Percentiles rank a stretch among this genome's conserved stretches.
Conservation (phyloP, 2,329 filamentous ascomycete species). For the Alternaria atra region DNA sequence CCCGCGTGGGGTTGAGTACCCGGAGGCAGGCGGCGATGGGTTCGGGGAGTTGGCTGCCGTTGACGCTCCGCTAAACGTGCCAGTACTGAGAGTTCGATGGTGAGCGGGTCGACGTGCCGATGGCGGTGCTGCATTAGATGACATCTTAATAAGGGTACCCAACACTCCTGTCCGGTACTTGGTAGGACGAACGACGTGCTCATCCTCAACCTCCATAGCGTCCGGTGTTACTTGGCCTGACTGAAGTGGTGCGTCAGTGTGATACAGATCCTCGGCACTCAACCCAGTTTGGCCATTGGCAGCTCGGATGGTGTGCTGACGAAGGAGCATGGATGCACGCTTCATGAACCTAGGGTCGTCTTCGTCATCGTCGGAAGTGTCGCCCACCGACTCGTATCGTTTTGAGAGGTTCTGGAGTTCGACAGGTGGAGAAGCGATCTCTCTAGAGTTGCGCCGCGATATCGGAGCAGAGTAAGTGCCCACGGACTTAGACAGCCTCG, state of each 20-base stretch:
- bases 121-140: slow-evolving; percentile 23
- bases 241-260: slow-evolving; percentile 37
- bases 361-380: slow-evolving; percentile 36
- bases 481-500: slow-evolving; percentile 46
- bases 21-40: slow-evolving; percentile 55
- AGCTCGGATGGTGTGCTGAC: slow-evolving; percentile 41
- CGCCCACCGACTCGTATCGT: slow-evolving; percentile 29
- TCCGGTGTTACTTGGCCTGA: slow-evolving; percentile 61
- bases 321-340: slow-evolving; percentile 54
- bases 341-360: slow-evolving; percentile 46
- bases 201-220: slow-evolving; percentile 62
- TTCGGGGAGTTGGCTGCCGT: slow-evolving; percentile 49
- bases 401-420: slow-evolving; percentile 28
- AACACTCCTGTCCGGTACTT: slow-evolving; percentile 79
- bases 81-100: slow-evolving; percentile 37
- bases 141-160: slow-evolving; percentile 70
- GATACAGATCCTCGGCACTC: slow-evolving; percentile 43
- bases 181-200: slow-evolving; percentile 72
- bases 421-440: slow-evolving; percentile 34
- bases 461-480: slow-evolving; percentile 48
- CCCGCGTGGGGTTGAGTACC: slow-evolving; percentile 52
- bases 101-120: slow-evolving; percentile 19
- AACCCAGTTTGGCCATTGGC: slow-evolving; percentile 20
- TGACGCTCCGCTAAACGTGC: slow-evolving; percentile 44
- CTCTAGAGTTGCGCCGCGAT: slow-evolving; percentile 49